Base-by-base conservation (phyloP, 345 rosid genomes). In the Murraya koenigii region DNA sequence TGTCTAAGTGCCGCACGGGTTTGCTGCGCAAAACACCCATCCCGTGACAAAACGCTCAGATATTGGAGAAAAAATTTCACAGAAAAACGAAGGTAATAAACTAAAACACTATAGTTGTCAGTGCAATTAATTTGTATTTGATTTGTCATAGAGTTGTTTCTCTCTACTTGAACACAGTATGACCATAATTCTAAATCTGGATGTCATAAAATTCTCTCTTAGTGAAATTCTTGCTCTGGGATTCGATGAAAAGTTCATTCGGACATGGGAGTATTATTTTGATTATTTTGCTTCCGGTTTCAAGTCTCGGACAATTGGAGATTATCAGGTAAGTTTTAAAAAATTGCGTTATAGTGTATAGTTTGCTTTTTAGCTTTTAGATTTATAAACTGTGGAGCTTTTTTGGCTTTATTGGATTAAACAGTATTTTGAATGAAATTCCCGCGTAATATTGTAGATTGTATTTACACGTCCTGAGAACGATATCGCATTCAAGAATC, bases 251-350 rank as follows among this genome's bases (percentile, higher is more conserved):
- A 83, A 91, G 77, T 96, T 96, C 90, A 79, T 91, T 3, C 78
- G 97, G 49, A 96, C 97, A 17, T 93, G 97, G 98, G 98, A 93
- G 69, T 96, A 93, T 67, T 96, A 96, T 80, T 96, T 96, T 36
- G 97, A 95, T 75, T 92, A 96, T 56, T 89, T 87, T 11, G 96
- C 97, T 20, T 97, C 97, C 26, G 93, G 97, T 67, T 96, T 91
- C 84, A 92, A 89, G 86, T 80, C 95, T 2, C 84, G 66, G 36
- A 93, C 95, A 0, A 90, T 93, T n/a, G 93, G 97, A 75, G 79
- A 90, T 84, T 93, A 93, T 77, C 95, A 93, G 93, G 97, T 90
- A 78, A 14, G 20, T 30, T 1, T 30, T n/a, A n/a, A n/a, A n/a
- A n/a, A n/a, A n/a, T n/a, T n/a, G n/a, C 32, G 32, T 2, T 30